Evolutionary conservation across 345 rosid genomes (phyloP).

Genomic region (Litchi chinensis): DNA sequence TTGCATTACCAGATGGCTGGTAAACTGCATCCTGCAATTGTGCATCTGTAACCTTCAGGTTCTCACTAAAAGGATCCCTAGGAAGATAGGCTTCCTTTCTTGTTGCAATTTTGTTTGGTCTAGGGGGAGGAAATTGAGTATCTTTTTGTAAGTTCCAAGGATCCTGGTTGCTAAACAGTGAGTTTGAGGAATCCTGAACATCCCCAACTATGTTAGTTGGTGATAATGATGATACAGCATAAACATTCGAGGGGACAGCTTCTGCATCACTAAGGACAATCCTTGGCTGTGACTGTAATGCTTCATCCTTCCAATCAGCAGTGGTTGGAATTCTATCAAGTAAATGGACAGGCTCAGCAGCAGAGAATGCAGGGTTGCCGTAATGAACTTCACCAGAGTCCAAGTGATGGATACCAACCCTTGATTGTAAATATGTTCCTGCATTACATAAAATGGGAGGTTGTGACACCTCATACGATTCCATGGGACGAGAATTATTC

Average conservation of each 20-base stretch:
- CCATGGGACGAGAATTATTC: slow-evolving; percentile 34
- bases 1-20: slow-evolving; percentile 31
- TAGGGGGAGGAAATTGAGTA: slow-evolving; percentile 57
- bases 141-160: slow-evolving; percentile 62
- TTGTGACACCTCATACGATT: slow-evolving; percentile 33
- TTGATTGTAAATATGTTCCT: slow-evolving; percentile 39
- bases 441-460: slow-evolving; percentile 40
- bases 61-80: slow-evolving; percentile 49
- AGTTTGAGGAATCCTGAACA: slow-evolving; percentile 51
- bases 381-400: slow-evolving; percentile 42
- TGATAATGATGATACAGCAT: slow-evolving; percentile 23
- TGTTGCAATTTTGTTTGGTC: slow-evolving; percentile 50
- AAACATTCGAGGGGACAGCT: slow-evolving; percentile 27
- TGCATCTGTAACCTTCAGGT: slow-evolving; percentile 20
- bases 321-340: slow-evolving; percentile 36
- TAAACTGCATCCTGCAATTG: slow-evolving; percentile 35
- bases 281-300: slow-evolving; percentile 34
- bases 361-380: slow-evolving; percentile 32
- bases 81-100: slow-evolving; percentile 40
- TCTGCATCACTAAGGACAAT: slow-evolving; percentile 29
- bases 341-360: slow-evolving; percentile 28
- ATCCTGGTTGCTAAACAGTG: slow-evolving; percentile 69
- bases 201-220: slow-evolving; percentile 33
- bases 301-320: slow-evolving; percentile 38
- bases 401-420: slow-evolving; percentile 34